phyloP scores from a whole-genome alignment of 78 protist species.

The Tieghemostelium lacteum region DNA sequence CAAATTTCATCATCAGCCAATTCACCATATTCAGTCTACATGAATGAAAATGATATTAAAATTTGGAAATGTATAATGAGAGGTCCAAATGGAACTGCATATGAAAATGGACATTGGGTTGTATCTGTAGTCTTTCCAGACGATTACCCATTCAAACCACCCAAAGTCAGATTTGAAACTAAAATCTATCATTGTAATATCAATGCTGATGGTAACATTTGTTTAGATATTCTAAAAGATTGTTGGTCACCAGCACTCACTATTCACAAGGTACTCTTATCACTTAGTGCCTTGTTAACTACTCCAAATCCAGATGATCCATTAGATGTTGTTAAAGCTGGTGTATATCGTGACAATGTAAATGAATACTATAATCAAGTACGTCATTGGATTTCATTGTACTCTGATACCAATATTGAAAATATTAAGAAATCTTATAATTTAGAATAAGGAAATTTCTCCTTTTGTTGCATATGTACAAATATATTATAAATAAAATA shows the following conservation, averaged over 20 bases:
- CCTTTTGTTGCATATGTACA: too few relatives aligned
- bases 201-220: conserved; percentile 90
- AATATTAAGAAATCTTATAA: conserved; percentile 9
- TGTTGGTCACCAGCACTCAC: conserved; percentile 94
- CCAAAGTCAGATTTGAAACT: conserved; percentile 89
- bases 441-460: conserved; percentile 23
- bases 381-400: conserved; percentile 7
- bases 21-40: conserved; percentile 5
- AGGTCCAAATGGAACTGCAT: conserved; percentile 50
- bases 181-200: conserved; percentile 96
- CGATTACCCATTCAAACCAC: conserved; percentile 92
- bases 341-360: conserved; percentile 34
- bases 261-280: conserved; percentile 84
- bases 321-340: conserved; percentile 73
- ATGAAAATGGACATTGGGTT: conserved; percentile 52
- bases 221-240: conserved; percentile 96
- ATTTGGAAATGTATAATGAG: conserved; percentile 54
- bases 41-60: conserved; percentile 13
- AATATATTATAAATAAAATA: too few relatives aligned
- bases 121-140: conserved; percentile 72
- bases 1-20: neutral
- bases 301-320: conserved; percentile 90
- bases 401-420: conserved; percentile 12
- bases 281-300: conserved; percentile 86
- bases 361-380: conserved; percentile 6